Evolutionary conservation across 129 eudicot species (phyloP), one percentile per base, ranked within the genome.

Genomic region (Flaveria bidentis): DNA sequence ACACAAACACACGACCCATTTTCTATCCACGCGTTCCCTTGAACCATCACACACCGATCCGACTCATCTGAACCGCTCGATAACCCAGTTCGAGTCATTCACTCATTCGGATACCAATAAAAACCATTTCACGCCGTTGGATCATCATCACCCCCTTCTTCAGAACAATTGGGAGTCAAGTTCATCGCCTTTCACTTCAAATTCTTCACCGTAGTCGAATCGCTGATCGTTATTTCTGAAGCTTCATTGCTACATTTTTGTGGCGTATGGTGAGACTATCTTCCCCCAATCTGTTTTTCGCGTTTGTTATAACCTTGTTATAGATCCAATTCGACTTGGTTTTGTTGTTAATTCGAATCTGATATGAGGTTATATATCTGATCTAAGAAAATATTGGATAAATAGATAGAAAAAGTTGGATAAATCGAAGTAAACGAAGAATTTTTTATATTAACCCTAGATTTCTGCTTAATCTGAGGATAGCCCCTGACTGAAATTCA

Each of bases 11-110:
- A 65, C 67, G 78, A 67, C 73, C 83, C 78, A 79, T 16, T 20
- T 50, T 0, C 11, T 25, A 63, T 72, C 78, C 83, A 63, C 83
- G 78, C 78, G 78, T 79, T 39, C 83, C 78, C 23, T 51, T 51
- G 63, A 50, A 55, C 56, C 73, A 72, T 72, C 82, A 51, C 83
- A 72, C 1, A 72, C 71, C 82, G 6, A 78, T 36, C 7, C 41
- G 41, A 36, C 41, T 36, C 41, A 36, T 36, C 41, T 36, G 41
- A 36, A 30, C 62, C 65, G 65, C 12, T 72, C 65, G 30, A 55
- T 55, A 53, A 51, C 44, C 45, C 44, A 30, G 44, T 28, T 25
- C 72, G 49, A 60, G 15, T 49, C 13, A 23, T 69, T 13, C 55
- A 6, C 45, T 73, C 75, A 68, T 44, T 57, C 42, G 28, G 9